Evolutionary conservation across 768 basidiomycete species (phyloP).

Genomic region (Candolleomyces efflorescens): DNA sequence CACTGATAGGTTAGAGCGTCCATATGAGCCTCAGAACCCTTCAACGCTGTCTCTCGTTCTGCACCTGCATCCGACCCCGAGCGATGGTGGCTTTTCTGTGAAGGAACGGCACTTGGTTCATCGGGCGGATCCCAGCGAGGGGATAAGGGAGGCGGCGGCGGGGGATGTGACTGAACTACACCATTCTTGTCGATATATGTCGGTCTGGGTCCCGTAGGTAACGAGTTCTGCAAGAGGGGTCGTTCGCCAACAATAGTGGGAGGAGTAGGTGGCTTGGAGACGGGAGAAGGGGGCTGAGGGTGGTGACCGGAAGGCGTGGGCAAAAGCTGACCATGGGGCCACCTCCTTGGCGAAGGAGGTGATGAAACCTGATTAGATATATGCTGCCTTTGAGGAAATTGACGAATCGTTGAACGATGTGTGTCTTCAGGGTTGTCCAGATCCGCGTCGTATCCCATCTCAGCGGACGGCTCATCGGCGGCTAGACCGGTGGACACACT

Average conservation of each 20-base stretch:
- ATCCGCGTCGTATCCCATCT: slow-evolving; percentile 73
- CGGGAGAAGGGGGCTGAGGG: slow-evolving; percentile 33
- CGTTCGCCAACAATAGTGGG: slow-evolving; percentile 21
- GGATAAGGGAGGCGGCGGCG: slow-evolving; percentile 43
- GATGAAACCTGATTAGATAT: slow-evolving; percentile 19
- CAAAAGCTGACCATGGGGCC: slow-evolving; percentile 24
- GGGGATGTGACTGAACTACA: slow-evolving; percentile 23
- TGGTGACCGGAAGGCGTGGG: slow-evolving; percentile 7
- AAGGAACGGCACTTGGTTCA: slow-evolving; percentile 31
- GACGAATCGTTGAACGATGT: slow-evolving; percentile 36
- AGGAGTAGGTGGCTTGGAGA: slow-evolving; percentile 32
- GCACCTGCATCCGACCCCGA: slow-evolving; percentile 49
- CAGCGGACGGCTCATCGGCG: slow-evolving; percentile 49
- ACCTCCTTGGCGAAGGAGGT: slow-evolving; percentile 37
- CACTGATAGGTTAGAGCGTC: slow-evolving; percentile 21
- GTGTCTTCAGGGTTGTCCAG: slow-evolving; percentile 54
- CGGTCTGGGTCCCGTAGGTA: neutral
- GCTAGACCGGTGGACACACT: slow-evolving; percentile 59
- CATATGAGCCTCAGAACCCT: slow-evolving; percentile 27
- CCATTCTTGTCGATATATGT: slow-evolving; percentile 28
- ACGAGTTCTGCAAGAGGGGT: slow-evolving; percentile 12
- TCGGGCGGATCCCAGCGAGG: slow-evolving; percentile 39
- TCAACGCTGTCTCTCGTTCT: slow-evolving; percentile 42
- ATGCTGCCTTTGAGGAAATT: slow-evolving; percentile 21
- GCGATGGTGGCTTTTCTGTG: slow-evolving; percentile 34